phyloP scores from a whole-genome alignment of 2,329 filamentous ascomycete genomes.

The Colletotrichum sp. region DNA sequence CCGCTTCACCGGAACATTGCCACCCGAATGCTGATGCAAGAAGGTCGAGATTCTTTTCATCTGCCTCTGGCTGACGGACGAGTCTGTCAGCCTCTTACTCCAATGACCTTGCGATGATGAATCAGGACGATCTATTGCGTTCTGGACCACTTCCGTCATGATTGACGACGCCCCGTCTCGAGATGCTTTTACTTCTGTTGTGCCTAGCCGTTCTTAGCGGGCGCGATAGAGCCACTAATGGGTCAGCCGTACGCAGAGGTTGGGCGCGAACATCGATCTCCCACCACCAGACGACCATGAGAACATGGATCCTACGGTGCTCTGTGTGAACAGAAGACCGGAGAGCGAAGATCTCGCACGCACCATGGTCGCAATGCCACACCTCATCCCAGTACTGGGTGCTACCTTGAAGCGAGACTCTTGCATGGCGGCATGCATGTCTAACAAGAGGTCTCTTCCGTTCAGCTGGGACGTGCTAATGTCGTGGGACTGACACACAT shows the following conservation, averaged over 20 bases:
- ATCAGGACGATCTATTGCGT: not conserved
- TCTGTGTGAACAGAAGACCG: not conserved
- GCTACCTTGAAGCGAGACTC: not conserved
- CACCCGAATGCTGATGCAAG: not conserved
- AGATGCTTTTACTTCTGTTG: not conserved
- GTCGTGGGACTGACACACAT: not conserved
- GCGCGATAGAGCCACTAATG: not conserved
- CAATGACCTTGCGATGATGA: not conserved
- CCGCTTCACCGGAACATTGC: not conserved
- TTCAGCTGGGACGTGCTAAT: conserved; percentile 5
- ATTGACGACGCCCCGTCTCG: not conserved
- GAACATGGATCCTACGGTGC: too few relatives aligned
- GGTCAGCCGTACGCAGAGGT: not conserved
- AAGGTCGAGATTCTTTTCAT: not conserved
- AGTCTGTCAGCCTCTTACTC: not conserved
- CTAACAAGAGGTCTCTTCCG: not conserved
- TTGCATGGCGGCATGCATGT: not conserved
- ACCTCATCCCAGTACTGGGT: not conserved
- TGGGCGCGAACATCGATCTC: not conserved
- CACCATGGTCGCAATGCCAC: not conserved
- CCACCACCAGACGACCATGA: too few relatives aligned
- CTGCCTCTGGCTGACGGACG: not conserved
- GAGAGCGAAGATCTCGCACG: not conserved
- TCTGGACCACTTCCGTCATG: conserved; percentile 1
- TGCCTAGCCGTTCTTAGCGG: not conserved